Evolutionary conservation across 306 rosid species (phyloP).

Genomic region (Mucuna pruriens): DNA sequence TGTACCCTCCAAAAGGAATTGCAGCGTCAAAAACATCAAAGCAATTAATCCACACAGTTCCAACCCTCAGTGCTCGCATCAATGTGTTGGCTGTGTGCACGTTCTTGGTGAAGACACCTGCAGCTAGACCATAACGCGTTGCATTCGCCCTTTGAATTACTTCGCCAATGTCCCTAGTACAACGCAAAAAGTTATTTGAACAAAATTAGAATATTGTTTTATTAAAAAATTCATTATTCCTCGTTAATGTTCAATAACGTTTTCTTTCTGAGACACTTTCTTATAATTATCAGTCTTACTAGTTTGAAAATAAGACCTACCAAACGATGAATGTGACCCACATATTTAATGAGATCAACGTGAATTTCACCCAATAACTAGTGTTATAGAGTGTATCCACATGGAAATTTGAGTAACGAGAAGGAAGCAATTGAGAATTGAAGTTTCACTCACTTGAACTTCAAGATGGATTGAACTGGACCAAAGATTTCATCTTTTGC

Average conservation of each 20-base stretch:
- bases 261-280: no score
- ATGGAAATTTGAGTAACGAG: neutral
- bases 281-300: no score
- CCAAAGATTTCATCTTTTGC: constrained; percentile 38
- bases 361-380: no score
- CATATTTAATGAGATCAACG: no score
- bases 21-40: constrained; percentile 74
- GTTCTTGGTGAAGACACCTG: constrained; percentile 64
- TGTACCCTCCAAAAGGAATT: constrained; percentile 74
- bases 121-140: constrained; percentile 60
- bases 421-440: neutral
- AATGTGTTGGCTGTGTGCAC: constrained; percentile 64
- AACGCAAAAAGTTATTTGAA: neutral
- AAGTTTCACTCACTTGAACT: constrained; percentile 58
- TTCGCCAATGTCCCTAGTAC: constrained; percentile 37
- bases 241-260: neutral
- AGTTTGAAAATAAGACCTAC: no score
- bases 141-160: constrained; percentile 62
- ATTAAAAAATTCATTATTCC: neutral
- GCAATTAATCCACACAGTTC: constrained; percentile 77
- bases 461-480: constrained; percentile 65
- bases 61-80: constrained; percentile 60
- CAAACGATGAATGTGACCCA: no score
- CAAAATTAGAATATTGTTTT: neutral
- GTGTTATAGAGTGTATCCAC: neutral